Conservation (phyloP, 208 protist genomes). For the Angomonas ambiguus region DNA sequence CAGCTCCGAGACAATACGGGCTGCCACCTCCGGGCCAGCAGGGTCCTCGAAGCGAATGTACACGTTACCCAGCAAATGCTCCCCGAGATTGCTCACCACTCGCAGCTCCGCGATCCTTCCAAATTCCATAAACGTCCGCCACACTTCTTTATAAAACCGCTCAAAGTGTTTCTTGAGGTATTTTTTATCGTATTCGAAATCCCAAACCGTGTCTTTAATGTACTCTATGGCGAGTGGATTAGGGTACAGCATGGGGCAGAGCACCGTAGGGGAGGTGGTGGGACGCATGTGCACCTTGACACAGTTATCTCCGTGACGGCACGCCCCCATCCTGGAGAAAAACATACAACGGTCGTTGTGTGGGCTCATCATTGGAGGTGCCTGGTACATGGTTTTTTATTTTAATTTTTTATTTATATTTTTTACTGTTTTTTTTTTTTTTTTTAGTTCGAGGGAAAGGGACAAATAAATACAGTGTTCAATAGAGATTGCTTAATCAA, state of each 20-base stretch:
- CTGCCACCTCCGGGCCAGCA: conserved; percentile 79
- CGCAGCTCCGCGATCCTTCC: conserved; percentile 94
- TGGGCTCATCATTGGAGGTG: conserved; percentile 13
- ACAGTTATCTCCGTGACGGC: conserved; percentile 96
- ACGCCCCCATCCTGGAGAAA: conserved; percentile 98
- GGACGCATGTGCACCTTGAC: conserved; percentile 94
- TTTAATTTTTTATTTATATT: neutral
- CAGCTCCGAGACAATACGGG: conserved; percentile 73
- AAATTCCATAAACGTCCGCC: conserved; percentile 89
- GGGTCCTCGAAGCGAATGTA: conserved; percentile 96
- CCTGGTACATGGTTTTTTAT: neutral
- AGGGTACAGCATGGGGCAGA: conserved; percentile 96
- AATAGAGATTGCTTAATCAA: neutral
- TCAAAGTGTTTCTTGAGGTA: conserved; percentile 94
- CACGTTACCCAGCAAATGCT: conserved; percentile 97
- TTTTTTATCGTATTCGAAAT: conserved; percentile 67
- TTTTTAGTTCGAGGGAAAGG: neutral
- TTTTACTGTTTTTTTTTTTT: conserved; percentile 4
- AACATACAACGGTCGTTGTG: conserved; percentile 84
- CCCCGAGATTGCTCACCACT: conserved; percentile 95
- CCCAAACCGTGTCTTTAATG: conserved; percentile 58
- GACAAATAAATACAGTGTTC: neutral
- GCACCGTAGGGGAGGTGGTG: conserved; percentile 90
- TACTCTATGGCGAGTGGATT: conserved; percentile 77
- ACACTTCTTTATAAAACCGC: conserved; percentile 97